Evolutionary conservation across 768 basidiomycete genomes (phyloP).

Genomic region (Psilocybe sp.): DNA sequence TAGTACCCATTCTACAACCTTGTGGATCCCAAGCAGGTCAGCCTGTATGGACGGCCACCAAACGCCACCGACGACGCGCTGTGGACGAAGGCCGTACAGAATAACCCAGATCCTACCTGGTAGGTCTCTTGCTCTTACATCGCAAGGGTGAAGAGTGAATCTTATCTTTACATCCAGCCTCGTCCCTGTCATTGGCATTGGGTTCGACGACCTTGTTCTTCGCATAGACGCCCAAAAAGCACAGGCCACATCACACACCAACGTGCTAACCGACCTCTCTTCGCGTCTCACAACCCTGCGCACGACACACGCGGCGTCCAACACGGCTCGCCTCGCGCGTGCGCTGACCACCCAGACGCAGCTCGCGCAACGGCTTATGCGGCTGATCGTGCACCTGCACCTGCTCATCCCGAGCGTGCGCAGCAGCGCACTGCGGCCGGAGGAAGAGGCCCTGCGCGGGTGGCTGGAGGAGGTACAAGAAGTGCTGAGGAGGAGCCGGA

Average conservation of each 20-base stretch:
- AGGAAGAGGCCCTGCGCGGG: constrained; percentile 75
- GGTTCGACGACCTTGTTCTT: constrained; percentile 78
- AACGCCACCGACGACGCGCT: constrained; percentile 69
- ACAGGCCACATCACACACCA: constrained; percentile 65
- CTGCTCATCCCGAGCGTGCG: constrained; percentile 76
- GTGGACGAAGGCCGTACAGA: constrained; percentile 77
- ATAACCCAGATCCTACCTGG: constrained; percentile 83
- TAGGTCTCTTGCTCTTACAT: constrained; percentile 28
- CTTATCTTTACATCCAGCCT: constrained; percentile 39
- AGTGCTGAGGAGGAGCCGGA: constrained; percentile 61
- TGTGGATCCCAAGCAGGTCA: constrained; percentile 66
- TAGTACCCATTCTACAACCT: constrained; percentile 86
- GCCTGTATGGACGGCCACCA: constrained; percentile 65
- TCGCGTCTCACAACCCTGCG: constrained; percentile 58
- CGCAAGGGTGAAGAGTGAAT: neutral
- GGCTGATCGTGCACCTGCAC: constrained; percentile 73
- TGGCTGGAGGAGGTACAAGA: constrained; percentile 73
- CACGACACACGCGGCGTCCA: constrained; percentile 63
- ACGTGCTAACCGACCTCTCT: constrained; percentile 71
- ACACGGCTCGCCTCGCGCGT: constrained; percentile 63
- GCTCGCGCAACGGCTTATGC: constrained; percentile 65
- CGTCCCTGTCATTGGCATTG: constrained; percentile 76
- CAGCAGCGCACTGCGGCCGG: constrained; percentile 70
- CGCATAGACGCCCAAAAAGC: constrained; percentile 74
- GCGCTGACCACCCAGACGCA: constrained; percentile 65